Base-by-base conservation (phyloP, 306 rosid species). In the Cucurbita maxima region DNA sequence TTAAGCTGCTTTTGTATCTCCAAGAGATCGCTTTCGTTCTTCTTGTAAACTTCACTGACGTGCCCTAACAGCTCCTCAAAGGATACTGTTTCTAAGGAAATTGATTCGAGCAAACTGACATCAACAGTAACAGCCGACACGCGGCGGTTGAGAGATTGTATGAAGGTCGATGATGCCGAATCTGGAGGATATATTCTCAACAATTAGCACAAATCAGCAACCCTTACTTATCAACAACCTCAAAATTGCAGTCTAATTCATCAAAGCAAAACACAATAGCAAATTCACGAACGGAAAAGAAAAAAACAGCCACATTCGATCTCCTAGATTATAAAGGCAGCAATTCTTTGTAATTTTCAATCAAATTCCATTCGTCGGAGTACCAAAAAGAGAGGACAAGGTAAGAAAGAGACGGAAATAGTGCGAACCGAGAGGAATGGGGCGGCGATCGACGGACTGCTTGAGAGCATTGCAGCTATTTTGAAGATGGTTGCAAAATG, bases 31-130 rank as follows among this genome's bases (percentile, higher is more conserved):
- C 67, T 10, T 18, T 85, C 83, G 58, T 93, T 90, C 81, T 85
- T 86, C 84, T 93, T 90, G 79, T 79, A 85, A 34, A 93, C 76
- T 80, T 93, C 98, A 13, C 81, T 81, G 80, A 92, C 91, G 85
- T 93, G 97, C 44, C 97, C 98, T 74, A 90, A 67, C 16, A 90
- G 97, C 83, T 93, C 97, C 79, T 90, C 94, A 58, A 93, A 83
- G 41, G 98, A 90, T 5, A 93, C 96, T 36, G 97, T 93, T 57
- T 82, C 92, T 22, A 84, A 83, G 30, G 90, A 84, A 92, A 86
- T 87, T 25, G 94, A 87, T 20, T 88, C 94, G 37, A 93, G 88
- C 71, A 90, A 75, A 44, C 86, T 92, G 70, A 93, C 90, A 58
- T 88, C 92, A 80, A 76, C 8, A 78, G 76, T 79, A 2, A 88